These are phyloP conservation scores for Aspergillus sojae DNA, from an alignment of 2,329 filamentous ascomycete species.

Conservation along the genomic window DNA sequence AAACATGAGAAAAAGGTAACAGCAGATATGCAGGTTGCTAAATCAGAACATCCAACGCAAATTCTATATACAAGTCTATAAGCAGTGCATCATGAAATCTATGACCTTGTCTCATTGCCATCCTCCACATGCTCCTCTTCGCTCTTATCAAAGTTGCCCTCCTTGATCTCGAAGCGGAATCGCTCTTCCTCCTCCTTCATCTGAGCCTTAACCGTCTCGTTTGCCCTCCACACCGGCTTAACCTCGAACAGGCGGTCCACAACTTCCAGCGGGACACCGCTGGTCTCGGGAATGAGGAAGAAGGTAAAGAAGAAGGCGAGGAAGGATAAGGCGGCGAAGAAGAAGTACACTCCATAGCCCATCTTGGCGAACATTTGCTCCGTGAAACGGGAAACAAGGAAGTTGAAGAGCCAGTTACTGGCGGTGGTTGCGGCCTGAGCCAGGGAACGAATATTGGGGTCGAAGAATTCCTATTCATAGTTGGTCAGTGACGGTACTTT, in stretches of 20 bases:
- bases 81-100: neutral
- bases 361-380: constrained; percentile 45
- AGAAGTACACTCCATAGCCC: constrained; percentile 68
- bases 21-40: neutral
- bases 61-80: constrained; percentile 7
- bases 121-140: constrained; percentile 49
- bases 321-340: constrained; percentile 68
- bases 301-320: constrained; percentile 61
- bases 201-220: constrained; percentile 32
- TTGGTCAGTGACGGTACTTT: constrained; percentile 13
- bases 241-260: constrained; percentile 64
- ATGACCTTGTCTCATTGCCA: neutral
- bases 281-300: constrained; percentile 68
- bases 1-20: neutral
- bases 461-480: constrained; percentile 63
- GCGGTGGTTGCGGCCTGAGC: constrained; percentile 68
- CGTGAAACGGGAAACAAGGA: constrained; percentile 40
- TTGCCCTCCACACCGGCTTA: constrained; percentile 40
- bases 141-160: constrained; percentile 23
- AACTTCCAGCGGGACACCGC: constrained; percentile 64
- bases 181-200: constrained; percentile 39
- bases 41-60: neutral
- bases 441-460: constrained; percentile 67
- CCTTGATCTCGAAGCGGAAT: constrained; percentile 36
- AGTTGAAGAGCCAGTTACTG: constrained; percentile 41